Evolutionary conservation across 1,139 yeast genomes (phyloP), one percentile per base, ranked within the genome.

Genomic region (Magnusiomyces paraingens): DNA sequence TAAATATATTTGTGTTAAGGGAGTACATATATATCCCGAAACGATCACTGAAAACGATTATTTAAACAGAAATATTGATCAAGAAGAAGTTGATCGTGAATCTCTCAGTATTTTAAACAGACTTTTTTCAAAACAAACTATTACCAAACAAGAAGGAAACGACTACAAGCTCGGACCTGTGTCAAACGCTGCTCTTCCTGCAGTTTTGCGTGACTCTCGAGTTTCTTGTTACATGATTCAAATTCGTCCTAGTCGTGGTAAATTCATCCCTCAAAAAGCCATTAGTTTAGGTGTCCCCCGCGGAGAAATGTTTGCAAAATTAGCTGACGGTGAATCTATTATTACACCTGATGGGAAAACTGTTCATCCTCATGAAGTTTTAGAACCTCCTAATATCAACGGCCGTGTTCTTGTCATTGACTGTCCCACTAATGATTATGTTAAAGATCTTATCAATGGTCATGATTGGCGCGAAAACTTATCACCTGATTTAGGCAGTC

Each of bases 201-300:
- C 4, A 14, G 38, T 29, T 20, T 26, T 43, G 18, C 3, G 49
- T 15, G 53, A 52, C 41, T 29, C 59, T 44, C n/a, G 56, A 38
- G 57, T 67, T 0, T 73, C 85, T 1, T 83, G 80, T 59, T 91
- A 86, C 67, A 74, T 86, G 22, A 73, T 93, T 3, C 76, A 81
- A 40, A 78, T 88, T 47, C 73, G 79, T 41, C 84, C 94, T 0
- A 73, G 81, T 0, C 74, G 96, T 61, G 99, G 99, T 0, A 85
- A 79, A 63, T 93, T 94, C 64, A 75, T 82, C 58, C 80, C 81
- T 0, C 71, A 73, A 6, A 81, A 76, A 61, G 98, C 98, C 0
- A 73, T 70, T 39, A 79, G 72, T 40, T 71, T 90, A 29, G 93
- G 94, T 0, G 78, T 93, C 3, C 83, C 84, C 36, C 80, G 81